Conservation (phyloP, 2,329 filamentous ascomycete genomes). For the Fusarium oligoseptatum region DNA sequence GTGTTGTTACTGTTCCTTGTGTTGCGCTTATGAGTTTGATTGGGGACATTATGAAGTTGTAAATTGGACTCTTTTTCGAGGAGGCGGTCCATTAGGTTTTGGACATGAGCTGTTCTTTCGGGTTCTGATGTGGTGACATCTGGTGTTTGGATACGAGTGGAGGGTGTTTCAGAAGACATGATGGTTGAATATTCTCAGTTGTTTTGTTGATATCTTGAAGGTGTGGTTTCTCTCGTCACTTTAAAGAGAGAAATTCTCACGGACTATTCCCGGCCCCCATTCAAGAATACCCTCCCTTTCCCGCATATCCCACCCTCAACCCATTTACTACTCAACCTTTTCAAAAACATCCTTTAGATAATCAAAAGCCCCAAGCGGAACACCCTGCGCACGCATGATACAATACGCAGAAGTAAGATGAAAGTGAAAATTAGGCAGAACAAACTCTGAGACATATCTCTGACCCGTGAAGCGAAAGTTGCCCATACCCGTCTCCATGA, state of each 20-base stretch:
- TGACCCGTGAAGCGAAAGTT: slow-evolving; percentile 48
- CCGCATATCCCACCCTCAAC: slow-evolving; percentile 40
- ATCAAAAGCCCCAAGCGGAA: slow-evolving; percentile 69
- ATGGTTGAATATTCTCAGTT: neutral
- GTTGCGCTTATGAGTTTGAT: slow-evolving; percentile 60
- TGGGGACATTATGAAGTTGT: slow-evolving; percentile 58
- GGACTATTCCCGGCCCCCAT: slow-evolving; percentile 45
- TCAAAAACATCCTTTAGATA: slow-evolving; percentile 56
- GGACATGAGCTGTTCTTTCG: slow-evolving; percentile 45
- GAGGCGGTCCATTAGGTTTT: slow-evolving; percentile 52
- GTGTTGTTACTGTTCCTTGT: slow-evolving; percentile 62
- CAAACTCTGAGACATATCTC: slow-evolving; percentile 59
- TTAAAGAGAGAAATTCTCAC: slow-evolving; percentile 35
- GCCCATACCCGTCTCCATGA: slow-evolving; percentile 44
- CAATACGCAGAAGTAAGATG: slow-evolving; percentile 69
- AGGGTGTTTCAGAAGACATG: slow-evolving; percentile 34
- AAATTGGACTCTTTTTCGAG: slow-evolving; percentile 63
- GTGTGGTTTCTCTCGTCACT: neutral
- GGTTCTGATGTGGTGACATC: slow-evolving; percentile 25
- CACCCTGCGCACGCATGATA: slow-evolving; percentile 68
- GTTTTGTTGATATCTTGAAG: neutral
- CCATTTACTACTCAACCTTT: slow-evolving; percentile 36
- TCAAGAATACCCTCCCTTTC: slow-evolving; percentile 41
- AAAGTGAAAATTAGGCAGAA: slow-evolving; percentile 72
- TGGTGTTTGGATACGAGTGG: slow-evolving; percentile 21